phyloP scores from a whole-genome alignment of 768 basidiomycete species.

The Pleurotus tuber-regium region DNA sequence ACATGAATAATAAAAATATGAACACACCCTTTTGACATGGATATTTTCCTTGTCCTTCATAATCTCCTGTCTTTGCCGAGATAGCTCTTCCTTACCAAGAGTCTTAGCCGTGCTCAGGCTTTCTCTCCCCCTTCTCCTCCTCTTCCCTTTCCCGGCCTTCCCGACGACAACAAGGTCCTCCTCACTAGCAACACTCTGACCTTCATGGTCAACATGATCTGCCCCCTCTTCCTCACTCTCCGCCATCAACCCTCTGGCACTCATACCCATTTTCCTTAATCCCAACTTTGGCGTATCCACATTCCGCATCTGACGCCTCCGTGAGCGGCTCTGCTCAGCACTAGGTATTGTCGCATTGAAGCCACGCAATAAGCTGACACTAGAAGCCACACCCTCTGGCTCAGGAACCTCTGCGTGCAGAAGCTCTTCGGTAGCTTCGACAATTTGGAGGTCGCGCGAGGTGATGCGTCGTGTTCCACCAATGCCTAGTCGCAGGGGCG shows the following conservation, averaged over 20 bases:
- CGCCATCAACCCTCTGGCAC: constrained; percentile 69
- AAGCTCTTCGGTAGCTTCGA: constrained; percentile 78
- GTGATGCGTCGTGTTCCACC: constrained; percentile 62
- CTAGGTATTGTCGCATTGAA: constrained; percentile 96
- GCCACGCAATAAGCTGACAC: constrained; percentile 82
- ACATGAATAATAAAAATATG: constrained; percentile 10
- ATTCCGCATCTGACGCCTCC: constrained; percentile 77
- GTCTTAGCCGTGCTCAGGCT: constrained; percentile 68
- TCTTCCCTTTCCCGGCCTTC: constrained; percentile 42
- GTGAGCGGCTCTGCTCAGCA: constrained; percentile 72
- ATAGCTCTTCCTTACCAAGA: constrained; percentile 82
- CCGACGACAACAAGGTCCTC: constrained; percentile 72
- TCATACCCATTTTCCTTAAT: constrained; percentile 76
- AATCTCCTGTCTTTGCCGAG: constrained; percentile 84
- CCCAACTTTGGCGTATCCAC: constrained; percentile 76
- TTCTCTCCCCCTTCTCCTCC: constrained; percentile 56
- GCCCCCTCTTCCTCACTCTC: constrained; percentile 52
- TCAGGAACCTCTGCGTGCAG: constrained; percentile 73
- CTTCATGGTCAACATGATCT: constrained; percentile 38
- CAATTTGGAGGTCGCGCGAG: constrained; percentile 80
- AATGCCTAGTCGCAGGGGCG: constrained; percentile 67
- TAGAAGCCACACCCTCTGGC: constrained; percentile 62
- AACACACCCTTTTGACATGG: constrained; percentile 78
- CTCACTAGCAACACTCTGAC: constrained; percentile 66
- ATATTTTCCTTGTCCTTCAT: constrained; percentile 89